Percentiles rank a stretch among this genome's conserved stretches.
These are phyloP conservation scores for Macadamia tetraphylla DNA, from an alignment of 164 flowering plant species.

Conservation along the genomic window DNA sequence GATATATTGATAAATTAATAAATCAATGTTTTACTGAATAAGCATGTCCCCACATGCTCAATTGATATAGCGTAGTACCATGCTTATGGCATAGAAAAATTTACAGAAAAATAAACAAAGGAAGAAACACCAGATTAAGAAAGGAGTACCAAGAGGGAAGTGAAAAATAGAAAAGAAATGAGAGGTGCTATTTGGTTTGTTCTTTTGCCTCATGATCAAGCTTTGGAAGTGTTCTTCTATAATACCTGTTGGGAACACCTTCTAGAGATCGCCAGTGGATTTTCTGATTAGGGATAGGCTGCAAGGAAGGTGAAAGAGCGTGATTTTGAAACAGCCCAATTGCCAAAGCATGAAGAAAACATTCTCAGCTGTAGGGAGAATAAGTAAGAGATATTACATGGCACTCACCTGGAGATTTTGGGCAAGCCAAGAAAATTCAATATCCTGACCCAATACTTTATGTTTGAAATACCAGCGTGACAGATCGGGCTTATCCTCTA, in stretches of 20 bases:
- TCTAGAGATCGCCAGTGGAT: slow-evolving; percentile 91
- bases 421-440: slow-evolving; percentile 91
- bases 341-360: background rate
- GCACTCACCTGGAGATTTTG: slow-evolving; percentile 71
- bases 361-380: background rate
- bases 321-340: background rate
- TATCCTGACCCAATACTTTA: slow-evolving; percentile 72
- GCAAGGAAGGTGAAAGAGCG: slow-evolving; percentile 17
- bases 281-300: slow-evolving; percentile 91
- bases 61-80: too few relatives aligned
- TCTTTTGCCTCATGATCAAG: background rate
- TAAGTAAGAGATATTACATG: background rate
- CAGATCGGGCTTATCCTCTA: slow-evolving; percentile 75
- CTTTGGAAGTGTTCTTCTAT: background rate
- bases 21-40: too few relatives aligned
- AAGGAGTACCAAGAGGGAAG: too few relatives aligned
- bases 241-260: slow-evolving; percentile 88
- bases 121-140: too few relatives aligned
- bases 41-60: too few relatives aligned
- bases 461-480: slow-evolving; percentile 89
- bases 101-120: too few relatives aligned
- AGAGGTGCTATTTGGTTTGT: too few relatives aligned
- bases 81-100: too few relatives aligned
- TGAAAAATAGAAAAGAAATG: too few relatives aligned
- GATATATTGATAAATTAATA: too few relatives aligned